Evolutionary conservation across 139 green algal genomes (phyloP), one percentile per base, ranked within the genome.

Genomic region (Desmodesmus armatus): DNA sequence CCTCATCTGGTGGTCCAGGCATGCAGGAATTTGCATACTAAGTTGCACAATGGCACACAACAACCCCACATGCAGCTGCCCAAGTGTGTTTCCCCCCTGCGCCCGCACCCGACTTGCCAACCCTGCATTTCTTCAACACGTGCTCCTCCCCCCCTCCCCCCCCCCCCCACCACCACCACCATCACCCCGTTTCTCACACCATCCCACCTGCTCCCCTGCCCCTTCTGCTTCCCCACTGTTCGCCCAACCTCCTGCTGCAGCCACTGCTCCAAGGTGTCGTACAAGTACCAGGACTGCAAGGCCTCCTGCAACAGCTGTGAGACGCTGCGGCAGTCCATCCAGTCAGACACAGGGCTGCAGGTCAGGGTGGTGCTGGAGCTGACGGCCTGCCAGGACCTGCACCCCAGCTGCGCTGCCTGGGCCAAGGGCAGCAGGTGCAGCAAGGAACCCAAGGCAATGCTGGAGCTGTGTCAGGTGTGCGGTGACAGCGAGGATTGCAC

Each of bases 381-480:
- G 27, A 82, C 55, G 55, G 15, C 51, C 0, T 82, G 76, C 29
- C 13, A 72, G 13, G 76, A 82, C 40, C 27, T 82, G 53, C 76
- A 67, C 31, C 76, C 76, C 23, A 82, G 60, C 53, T 82, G 76
- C n/a, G 55, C 60, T 7, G 55, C 55, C 5, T 82, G 76, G 76
- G 55, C 72, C 31, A 71, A 71, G 55, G 23, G 53, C 21, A 31
- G 35, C 23, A 65, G n/a, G 11, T 82, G 76, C 55, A 72, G 23
- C 0, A 27, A 55, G 3, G 76, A 82, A 37, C 37, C 76, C 41
- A 82, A 72, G 19, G 40, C 76, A 3, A 82, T 82, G 76, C 76
- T 82, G 55, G 76, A 82, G 37, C 76, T 82, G 1, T 82, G 76
- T 25, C 76, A 82, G 76, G 76, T 82, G 53, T 60, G 66, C 63